These are phyloP conservation scores for Ganoderma boninense DNA, from an alignment of 1,284 basidiomycete species.

Conservation along the genomic window DNA sequence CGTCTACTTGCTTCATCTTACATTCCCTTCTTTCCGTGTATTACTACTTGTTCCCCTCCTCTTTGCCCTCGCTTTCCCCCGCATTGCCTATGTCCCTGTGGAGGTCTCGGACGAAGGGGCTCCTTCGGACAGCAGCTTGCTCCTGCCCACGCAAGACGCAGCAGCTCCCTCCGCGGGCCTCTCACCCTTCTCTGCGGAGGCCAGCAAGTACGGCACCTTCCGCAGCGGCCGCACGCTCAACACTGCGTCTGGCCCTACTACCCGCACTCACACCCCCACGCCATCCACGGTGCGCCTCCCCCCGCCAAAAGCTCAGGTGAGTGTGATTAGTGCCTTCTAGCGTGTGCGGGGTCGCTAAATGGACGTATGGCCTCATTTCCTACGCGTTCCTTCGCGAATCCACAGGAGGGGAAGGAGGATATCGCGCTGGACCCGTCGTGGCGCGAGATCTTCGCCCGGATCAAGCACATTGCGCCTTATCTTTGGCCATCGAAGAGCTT, in stretches of 20 bases:
- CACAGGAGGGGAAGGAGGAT: slow-evolving; percentile 60
- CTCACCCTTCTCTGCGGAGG: slow-evolving; percentile 53
- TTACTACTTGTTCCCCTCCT: slow-evolving; percentile 68
- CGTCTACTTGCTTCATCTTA: slow-evolving; percentile 62
- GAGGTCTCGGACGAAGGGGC: slow-evolving; percentile 51
- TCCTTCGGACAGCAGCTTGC: slow-evolving; percentile 58
- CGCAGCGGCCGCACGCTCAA: slow-evolving; percentile 56
- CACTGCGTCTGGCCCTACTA: slow-evolving; percentile 62
- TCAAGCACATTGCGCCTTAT: slow-evolving; percentile 76
- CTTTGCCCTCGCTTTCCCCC: slow-evolving; percentile 62
- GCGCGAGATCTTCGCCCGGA: slow-evolving; percentile 65
- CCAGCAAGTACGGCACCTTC: slow-evolving; percentile 81
- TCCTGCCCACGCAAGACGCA: slow-evolving; percentile 56
- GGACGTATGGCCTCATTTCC: slow-evolving; percentile 11
- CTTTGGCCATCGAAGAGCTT: slow-evolving; percentile 81
- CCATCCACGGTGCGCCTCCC: slow-evolving; percentile 48
- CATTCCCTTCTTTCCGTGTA: slow-evolving; percentile 70
- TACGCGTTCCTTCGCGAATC: slow-evolving; percentile 28
- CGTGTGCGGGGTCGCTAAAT: slow-evolving; percentile 15
- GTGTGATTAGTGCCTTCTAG: slow-evolving; percentile 21
- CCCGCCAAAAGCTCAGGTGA: slow-evolving; percentile 43
- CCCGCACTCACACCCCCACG: slow-evolving; percentile 68
- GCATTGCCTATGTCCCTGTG: slow-evolving; percentile 64
- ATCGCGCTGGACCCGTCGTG: slow-evolving; percentile 71
- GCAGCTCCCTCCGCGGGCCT: slow-evolving; percentile 55